phyloP scores from a whole-genome alignment of 2,329 filamentous ascomycete genomes.

The Epichloe aotearoae region DNA sequence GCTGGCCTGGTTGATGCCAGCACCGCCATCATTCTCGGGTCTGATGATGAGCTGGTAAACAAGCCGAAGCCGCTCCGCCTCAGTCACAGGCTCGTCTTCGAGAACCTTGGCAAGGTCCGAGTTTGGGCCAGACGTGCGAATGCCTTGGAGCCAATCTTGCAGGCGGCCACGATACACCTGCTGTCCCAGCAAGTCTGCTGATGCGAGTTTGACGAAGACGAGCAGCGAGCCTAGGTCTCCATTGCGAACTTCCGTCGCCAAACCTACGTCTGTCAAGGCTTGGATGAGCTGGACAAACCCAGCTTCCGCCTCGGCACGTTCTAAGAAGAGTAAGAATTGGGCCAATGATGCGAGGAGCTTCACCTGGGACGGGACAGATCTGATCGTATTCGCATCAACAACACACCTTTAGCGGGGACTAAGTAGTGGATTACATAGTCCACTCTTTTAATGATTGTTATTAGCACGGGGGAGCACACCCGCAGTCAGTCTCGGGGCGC shows the following conservation, averaged over 20 bases:
- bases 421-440: constrained; percentile 82
- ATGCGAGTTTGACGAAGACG: constrained; percentile 70
- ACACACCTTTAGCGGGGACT: constrained; percentile 52
- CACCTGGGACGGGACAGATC: background rate
- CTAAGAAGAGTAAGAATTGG: constrained; percentile 27
- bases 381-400: too few species aligned
- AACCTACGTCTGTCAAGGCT: constrained; percentile 62
- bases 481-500: constrained; percentile 1
- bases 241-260: constrained; percentile 76
- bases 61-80: constrained; percentile 77
- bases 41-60: constrained; percentile 77
- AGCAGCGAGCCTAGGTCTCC: constrained; percentile 65
- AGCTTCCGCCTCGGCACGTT: constrained; percentile 54
- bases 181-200: constrained; percentile 57
- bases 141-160: constrained; percentile 86
- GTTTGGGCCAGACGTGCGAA: constrained; percentile 63
- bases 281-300: constrained; percentile 68
- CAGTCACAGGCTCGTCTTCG: constrained; percentile 62
- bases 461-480: constrained; percentile 1
- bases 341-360: background rate
- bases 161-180: constrained; percentile 80
- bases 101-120: constrained; percentile 58
- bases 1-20: constrained; percentile 56
- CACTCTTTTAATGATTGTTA: constrained; percentile 36
- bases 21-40: constrained; percentile 60